Base-by-base conservation (phyloP, 208 protist species). In the Herpetomonas tarakana region DNA sequence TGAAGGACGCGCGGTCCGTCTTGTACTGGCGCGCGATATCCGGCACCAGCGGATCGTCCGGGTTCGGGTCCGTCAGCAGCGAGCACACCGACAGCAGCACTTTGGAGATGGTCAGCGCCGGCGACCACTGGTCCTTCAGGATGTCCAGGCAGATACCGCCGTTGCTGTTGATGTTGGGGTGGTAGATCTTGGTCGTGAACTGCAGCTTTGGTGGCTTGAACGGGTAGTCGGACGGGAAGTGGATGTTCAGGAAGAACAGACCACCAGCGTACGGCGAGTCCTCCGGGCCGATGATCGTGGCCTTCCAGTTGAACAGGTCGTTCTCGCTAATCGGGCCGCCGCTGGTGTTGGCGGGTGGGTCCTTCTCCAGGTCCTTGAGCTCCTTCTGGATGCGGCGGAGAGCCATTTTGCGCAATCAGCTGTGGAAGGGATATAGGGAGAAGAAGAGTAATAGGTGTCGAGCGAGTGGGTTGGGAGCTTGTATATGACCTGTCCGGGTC, bases 61-160 rank as follows among this genome's bases (percentile, higher is more conserved):
- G 97, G 81, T 99, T 99, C n/a, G 98, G 98, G 69, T 99, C 98
- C 41, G 97, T 98, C 24, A 99, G 87, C 60, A 99, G 72, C 35
- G 97, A 98, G 74, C 91, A 98, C 65, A 99, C 95, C 16, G 98
- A 99, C 19, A 99, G 86, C 62, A 99, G 79, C 52, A 99, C 98
- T 76, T 98, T 98, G 38, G 94, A 97, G 56, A 99, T 99, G 16
- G 98, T 99, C 19, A 99, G 77, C 41, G 97, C 97, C 50, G 98
- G 98, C 19, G 86, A 96, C 92, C 92, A 97, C 74, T 99, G 90
- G 55, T 98, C 88, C 69, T 99, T 99, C 58, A 99, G 74, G 61
- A 99, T 99, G 75, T 99, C 98, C 9, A 99, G 83, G 83, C 98
- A 99, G 66, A 99, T 99, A 49, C 88, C 91, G 50, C 98, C 98